Base-by-base conservation (phyloP, 352 stramenopile genomes). In the Pythium phragmiticola region DNA sequence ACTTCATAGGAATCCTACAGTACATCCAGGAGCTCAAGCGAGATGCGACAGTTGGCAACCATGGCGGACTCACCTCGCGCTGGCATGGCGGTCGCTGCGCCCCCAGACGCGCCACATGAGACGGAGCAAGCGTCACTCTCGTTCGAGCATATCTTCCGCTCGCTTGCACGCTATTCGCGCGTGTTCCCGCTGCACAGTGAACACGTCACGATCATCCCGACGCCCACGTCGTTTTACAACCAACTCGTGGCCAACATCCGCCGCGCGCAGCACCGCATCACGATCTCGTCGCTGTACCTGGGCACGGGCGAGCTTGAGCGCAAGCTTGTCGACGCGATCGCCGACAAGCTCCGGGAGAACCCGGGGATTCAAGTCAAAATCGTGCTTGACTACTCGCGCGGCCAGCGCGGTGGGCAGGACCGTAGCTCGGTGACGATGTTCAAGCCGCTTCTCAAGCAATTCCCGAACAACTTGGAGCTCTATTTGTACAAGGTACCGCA, bases 401-500 rank as follows among this genome's bases (percentile, higher is more conserved):
- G 81, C 55, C 84, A 92, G 63, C 79, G 82, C 3, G 72, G 76
- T 13, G 66, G 70, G 9, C 30, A 74, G 42, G 52, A 57, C 33
- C 61, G 68, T 23, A 90, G 72, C 66, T 92, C 84, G 2, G 82
- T 92, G 39, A 74, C 65, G 2, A 82, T 92, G 68, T 66, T 92
- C 60, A 71, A 73, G 36, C 69, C 68, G 16, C 52, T 92, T 2
- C 34, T 90, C 6, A 47, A 63, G 21, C 51, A 76, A 13, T 89
- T 87, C 57, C 81, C 81, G 6, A 26, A 57, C 41, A 84, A 84
- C 45, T 74, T 90, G 7, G 26, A 76, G 63, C 66, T 92, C 13
- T 82, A 74, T 58, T 55, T 92, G 28, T 92, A 90, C 72, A 85
- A 84, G 23, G 80, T 92, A 3, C 83, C 83, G 26, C 83, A 92